Evolutionary conservation across 768 basidiomycete genomes (phyloP).

Genomic region (Xanthoconium stramineum): DNA sequence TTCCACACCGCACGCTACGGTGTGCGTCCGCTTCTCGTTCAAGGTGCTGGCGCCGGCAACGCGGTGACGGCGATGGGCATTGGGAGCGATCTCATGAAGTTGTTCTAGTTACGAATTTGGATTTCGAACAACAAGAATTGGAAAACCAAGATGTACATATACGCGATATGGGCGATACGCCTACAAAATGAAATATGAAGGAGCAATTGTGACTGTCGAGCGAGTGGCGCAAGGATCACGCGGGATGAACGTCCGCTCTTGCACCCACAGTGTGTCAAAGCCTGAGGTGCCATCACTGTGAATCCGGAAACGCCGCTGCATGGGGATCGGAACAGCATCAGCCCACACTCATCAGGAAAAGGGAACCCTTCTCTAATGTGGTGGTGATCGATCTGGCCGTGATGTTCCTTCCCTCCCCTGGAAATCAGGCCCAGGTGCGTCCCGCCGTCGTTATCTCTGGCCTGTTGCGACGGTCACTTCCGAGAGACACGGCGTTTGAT

Average conservation of each 20-base stretch:
- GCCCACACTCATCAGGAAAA: neutral
- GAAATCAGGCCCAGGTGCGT: conserved; percentile 3
- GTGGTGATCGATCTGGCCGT: neutral
- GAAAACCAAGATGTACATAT: conserved; percentile 3
- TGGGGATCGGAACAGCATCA: neutral
- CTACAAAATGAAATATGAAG: neutral
- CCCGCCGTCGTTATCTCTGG: neutral
- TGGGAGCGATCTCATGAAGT: conserved; percentile 75
- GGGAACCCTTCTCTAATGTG: neutral
- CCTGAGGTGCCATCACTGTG: neutral
- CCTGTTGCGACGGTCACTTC: neutral
- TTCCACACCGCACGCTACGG: conserved; percentile 94
- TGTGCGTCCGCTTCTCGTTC: conserved; percentile 84
- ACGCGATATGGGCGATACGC: neutral
- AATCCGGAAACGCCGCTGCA: neutral
- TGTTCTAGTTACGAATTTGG: conserved; percentile 24
- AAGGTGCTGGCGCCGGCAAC: conserved; percentile 96
- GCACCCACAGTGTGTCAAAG: neutral
- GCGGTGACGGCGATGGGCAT: conserved; percentile 99
- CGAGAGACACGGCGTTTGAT: conserved; percentile 1
- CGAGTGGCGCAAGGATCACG: neutral
- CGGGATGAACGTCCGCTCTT: conserved; percentile 2
- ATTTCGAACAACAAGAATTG: neutral
- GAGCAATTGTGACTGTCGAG: neutral
- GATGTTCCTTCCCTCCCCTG: neutral